These are phyloP conservation scores for Dactylellina sp. DNA, from an alignment of 2,329 filamentous ascomycete species.

Conservation along the genomic window DNA sequence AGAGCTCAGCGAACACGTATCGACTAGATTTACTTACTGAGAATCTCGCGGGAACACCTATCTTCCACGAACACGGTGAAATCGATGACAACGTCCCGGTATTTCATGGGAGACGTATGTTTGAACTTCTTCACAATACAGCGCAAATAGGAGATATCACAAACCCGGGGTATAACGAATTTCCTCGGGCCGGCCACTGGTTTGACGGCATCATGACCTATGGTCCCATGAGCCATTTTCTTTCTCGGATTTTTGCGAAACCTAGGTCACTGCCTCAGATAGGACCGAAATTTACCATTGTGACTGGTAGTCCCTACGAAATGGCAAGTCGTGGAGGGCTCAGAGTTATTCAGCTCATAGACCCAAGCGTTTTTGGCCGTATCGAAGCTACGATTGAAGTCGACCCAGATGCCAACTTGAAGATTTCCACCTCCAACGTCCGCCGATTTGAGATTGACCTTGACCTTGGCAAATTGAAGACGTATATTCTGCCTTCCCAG, in stretches of 20 bases:
- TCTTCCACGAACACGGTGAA: constrained; percentile 71
- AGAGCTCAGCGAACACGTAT: constrained; percentile 68
- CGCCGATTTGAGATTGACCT: constrained; percentile 61
- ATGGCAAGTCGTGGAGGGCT: constrained; percentile 69
- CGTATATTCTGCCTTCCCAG: not conserved
- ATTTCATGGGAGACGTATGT: constrained; percentile 70
- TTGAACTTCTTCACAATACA: constrained; percentile 66
- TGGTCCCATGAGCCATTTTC: constrained; percentile 67
- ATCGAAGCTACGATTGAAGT: constrained; percentile 64
- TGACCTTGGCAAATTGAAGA: not conserved
- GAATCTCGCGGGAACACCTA: constrained; percentile 68
- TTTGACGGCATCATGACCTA: constrained; percentile 71
- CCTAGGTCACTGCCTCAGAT: constrained; percentile 44
- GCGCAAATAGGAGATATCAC: constrained; percentile 60
- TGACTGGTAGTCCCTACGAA: constrained; percentile 68
- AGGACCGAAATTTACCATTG: constrained; percentile 65
- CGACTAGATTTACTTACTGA: constrained; percentile 69
- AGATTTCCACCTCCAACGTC: constrained; percentile 65
- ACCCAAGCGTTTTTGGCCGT: constrained; percentile 64
- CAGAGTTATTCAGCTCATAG: constrained; percentile 64
- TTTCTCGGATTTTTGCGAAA: constrained; percentile 63
- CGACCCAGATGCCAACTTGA: constrained; percentile 61
- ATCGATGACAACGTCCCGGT: constrained; percentile 71
- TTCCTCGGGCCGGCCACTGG: constrained; percentile 67
- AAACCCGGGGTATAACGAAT: constrained; percentile 67